phyloP scores from a whole-genome alignment of 164 flowering plant genomes.

The Tetrastigma voinierianum region DNA sequence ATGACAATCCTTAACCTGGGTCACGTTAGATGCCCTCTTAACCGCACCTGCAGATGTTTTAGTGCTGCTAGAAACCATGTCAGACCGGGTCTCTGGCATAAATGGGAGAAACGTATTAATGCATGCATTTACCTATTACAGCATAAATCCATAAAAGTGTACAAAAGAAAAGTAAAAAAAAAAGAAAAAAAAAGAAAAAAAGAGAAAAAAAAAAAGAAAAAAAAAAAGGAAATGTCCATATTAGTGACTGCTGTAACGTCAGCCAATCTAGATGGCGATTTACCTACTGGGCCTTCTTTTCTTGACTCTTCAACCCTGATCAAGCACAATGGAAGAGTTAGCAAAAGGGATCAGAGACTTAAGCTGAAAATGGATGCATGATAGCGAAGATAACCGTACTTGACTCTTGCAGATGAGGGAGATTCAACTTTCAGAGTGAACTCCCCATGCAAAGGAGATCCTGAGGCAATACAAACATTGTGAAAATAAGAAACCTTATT shows the following conservation, averaged over 20 bases:
- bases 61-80: conserved; percentile 36
- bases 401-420: conserved; percentile 23
- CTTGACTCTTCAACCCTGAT: conserved; percentile 57
- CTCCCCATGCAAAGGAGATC: conserved; percentile 19
- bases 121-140: not conserved
- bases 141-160: too few relatives aligned
- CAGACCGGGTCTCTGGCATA: conserved; percentile 33
- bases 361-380: not conserved
- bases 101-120: not conserved
- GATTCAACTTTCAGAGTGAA: conserved; percentile 29
- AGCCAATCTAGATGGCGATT: conserved; percentile 46
- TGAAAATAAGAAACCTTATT: not conserved
- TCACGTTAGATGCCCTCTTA: conserved; percentile 47
- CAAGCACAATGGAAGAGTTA: conserved; percentile 20
- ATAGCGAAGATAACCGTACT: conserved; percentile 15
- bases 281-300: conserved; percentile 43
- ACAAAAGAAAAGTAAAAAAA: too few relatives aligned
- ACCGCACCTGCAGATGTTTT: conserved; percentile 35
- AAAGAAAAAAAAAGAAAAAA: too few relatives aligned
- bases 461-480: conserved; percentile 11
- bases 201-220: not conserved
- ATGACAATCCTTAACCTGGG: conserved; percentile 35
- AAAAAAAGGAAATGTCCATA: not conserved
- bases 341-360: not conserved
- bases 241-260: conserved; percentile 36